phyloP scores from a whole-genome alignment of 2,329 filamentous ascomycete species.

The Annulohypoxylon truncatum region DNA sequence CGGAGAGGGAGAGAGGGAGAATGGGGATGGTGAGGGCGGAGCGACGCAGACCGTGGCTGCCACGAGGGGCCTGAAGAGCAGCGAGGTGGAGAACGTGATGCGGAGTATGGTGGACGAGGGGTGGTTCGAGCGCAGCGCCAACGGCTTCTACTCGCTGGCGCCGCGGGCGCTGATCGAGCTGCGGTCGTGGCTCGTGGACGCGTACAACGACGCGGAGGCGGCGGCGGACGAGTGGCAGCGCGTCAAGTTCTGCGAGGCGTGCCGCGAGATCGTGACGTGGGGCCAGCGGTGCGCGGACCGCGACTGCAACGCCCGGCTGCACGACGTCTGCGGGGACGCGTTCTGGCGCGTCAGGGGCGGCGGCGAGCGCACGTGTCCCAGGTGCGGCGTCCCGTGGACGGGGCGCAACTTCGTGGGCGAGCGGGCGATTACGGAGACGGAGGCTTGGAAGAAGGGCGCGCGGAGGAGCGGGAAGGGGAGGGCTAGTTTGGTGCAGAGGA shows the following conservation, averaged over 20 bases:
- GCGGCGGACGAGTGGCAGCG: slow-evolving; percentile 73
- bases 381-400: slow-evolving; percentile 64
- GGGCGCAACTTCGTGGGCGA: slow-evolving; percentile 66
- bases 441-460: slow-evolving; percentile 60
- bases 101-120: slow-evolving; percentile 77
- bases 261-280: slow-evolving; percentile 87
- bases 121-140: slow-evolving; percentile 82
- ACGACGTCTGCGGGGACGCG: slow-evolving; percentile 78
- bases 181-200: slow-evolving; percentile 83
- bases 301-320: slow-evolving; percentile 76
- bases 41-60: slow-evolving; percentile 53
- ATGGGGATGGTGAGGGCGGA: slow-evolving; percentile 44
- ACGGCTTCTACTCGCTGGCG: slow-evolving; percentile 79
- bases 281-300: slow-evolving; percentile 80
- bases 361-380: slow-evolving; percentile 72
- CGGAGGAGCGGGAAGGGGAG: slow-evolving; percentile 52
- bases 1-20: slow-evolving; percentile 49
- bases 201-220: slow-evolving; percentile 82
- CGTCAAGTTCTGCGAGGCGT: slow-evolving; percentile 89
- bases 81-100: slow-evolving; percentile 80
- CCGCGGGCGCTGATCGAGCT: slow-evolving; percentile 87
- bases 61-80: slow-evolving; percentile 73
- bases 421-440: slow-evolving; percentile 65
- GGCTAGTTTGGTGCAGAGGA: slow-evolving; percentile 52
- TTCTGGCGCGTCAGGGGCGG: slow-evolving; percentile 76